These are phyloP conservation scores for Stachybotrys chlorohalonatus DNA, from an alignment of 2,329 filamentous ascomycete species.

Conservation along the genomic window DNA sequence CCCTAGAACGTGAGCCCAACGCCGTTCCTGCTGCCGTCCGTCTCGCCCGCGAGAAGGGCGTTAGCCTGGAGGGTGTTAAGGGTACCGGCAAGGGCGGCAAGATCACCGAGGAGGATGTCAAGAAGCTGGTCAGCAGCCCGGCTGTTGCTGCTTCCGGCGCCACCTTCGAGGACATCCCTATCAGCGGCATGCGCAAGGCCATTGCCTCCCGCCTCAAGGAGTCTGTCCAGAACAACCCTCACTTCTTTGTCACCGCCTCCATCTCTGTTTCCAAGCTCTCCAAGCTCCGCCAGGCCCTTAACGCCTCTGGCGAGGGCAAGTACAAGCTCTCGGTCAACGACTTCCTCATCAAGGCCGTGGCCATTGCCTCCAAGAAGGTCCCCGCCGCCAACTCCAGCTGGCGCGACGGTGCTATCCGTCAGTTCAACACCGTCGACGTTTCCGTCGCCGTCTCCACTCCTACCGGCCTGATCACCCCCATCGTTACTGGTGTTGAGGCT, in stretches of 20 bases:
- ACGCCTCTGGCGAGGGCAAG: conserved; percentile 77
- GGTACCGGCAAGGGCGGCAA: conserved; percentile 78
- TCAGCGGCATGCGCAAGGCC: conserved; percentile 93
- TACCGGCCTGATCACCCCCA: conserved; percentile 90
- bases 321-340: conserved; percentile 99
- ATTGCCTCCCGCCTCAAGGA: conserved; percentile 85
- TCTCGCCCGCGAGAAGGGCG: conserved; percentile 75
- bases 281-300: conserved; percentile 91
- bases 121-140: conserved; percentile 64
- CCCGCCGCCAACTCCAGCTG: conserved; percentile 94
- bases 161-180: conserved; percentile 73
- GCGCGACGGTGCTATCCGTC: conserved; percentile 82
- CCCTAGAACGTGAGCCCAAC: conserved; percentile 73
- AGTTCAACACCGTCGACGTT: conserved; percentile 89
- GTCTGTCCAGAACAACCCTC: conserved; percentile 88
- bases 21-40: conserved; percentile 67
- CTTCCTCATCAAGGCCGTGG: conserved; percentile 96
- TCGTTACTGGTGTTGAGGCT: conserved; percentile 80
- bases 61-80: conserved; percentile 71
- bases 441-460: conserved; percentile 94
- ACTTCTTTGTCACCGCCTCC: conserved; percentile 91
- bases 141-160: conserved; percentile 49
- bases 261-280: conserved; percentile 92
- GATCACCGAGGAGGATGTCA: conserved; percentile 87
- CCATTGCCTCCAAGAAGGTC: conserved; percentile 82